A percentile compares a stretch with the other conserved stretches of the same genome.
Evolutionary conservation across 805 yeast species (phyloP).

Genomic region (Pichia rugopelliculosa): DNA sequence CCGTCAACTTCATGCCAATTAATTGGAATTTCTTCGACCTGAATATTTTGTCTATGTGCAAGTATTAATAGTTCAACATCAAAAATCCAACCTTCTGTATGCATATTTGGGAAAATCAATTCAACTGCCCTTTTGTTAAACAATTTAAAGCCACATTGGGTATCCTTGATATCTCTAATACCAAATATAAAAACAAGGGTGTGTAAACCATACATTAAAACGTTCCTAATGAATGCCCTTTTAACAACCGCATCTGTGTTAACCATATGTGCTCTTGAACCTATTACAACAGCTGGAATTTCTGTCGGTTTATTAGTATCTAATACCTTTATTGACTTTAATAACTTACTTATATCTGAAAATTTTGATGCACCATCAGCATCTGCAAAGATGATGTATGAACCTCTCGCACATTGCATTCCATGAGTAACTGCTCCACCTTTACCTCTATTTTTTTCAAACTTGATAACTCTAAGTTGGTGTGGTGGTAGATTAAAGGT

Average conservation of each 20-base stretch:
- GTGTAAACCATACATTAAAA: slow-evolving; percentile 89
- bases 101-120: slow-evolving; percentile 78
- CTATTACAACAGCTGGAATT: slow-evolving; percentile 64
- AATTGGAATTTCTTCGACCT: slow-evolving; percentile 72
- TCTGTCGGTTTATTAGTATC: slow-evolving; percentile 18
- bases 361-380: slow-evolving; percentile 96
- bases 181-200: slow-evolving; percentile 83
- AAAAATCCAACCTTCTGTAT: slow-evolving; percentile 97
- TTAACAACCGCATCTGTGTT: slow-evolving; percentile 95
- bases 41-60: slow-evolving; percentile 63
- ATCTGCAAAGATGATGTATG: slow-evolving; percentile 79
- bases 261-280: slow-evolving; percentile 96
- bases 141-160: slow-evolving; percentile 96
- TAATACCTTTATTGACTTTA: slow-evolving; percentile 32
- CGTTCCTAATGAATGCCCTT: slow-evolving; percentile 78
- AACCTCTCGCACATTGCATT: slow-evolving; percentile 64
- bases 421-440: slow-evolving; percentile 98
- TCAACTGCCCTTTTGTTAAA: slow-evolving; percentile 65
- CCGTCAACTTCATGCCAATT: slow-evolving; percentile 98
- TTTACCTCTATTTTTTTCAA: slow-evolving; percentile 80
- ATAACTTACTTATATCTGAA: slow-evolving; percentile 52
- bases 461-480: slow-evolving; percentile 59
- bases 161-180: slow-evolving; percentile 76
- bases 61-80: slow-evolving; percentile 88
- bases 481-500: slow-evolving; percentile 46